phyloP scores from a whole-genome alignment of 2,329 filamentous ascomycete genomes.

The Pseudogymnoascus sp. region DNA sequence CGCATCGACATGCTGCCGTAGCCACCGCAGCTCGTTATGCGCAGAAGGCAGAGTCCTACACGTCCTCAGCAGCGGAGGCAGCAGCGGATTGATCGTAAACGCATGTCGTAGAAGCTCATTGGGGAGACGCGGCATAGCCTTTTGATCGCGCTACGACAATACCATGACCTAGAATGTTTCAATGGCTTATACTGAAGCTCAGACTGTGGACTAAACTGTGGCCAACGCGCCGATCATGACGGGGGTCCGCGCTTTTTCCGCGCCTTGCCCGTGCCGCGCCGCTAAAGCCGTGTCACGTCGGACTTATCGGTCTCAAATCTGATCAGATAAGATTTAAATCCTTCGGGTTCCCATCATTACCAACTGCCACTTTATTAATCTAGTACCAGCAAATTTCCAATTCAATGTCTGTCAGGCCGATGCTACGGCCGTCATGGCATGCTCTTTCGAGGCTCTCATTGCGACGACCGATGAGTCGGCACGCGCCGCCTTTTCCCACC shows the following conservation, averaged over 20 bases:
- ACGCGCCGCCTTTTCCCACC: slow-evolving; percentile 22
- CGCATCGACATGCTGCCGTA: slow-evolving; percentile 50
- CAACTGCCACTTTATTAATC: background rate
- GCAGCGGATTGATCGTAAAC: slow-evolving; percentile 44
- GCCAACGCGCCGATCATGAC: background rate
- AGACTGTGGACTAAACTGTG: background rate
- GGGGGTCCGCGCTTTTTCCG: background rate
- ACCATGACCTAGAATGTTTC: background rate
- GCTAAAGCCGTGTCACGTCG: background rate
- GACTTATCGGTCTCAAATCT: background rate
- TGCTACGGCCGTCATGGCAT: slow-evolving; percentile 19
- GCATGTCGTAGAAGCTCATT: slow-evolving; percentile 51
- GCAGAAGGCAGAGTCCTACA: slow-evolving; percentile 59
- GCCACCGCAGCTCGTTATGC: slow-evolving; percentile 65
- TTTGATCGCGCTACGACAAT: background rate
- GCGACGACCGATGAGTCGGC: slow-evolving; percentile 9
- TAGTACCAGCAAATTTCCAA: background rate
- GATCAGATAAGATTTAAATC: slow-evolving; percentile 5
- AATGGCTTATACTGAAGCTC: background rate
- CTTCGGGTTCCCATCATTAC: background rate
- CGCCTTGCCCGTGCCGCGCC: background rate
- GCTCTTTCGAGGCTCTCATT: slow-evolving; percentile 19
- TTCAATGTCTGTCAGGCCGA: slow-evolving; percentile 14
- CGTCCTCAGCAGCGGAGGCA: slow-evolving; percentile 54
- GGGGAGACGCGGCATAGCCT: slow-evolving; percentile 55